Evolutionary conservation across 495 filamentous ascomycete species (phyloP).

Genomic region (Penicillium nucicola): DNA sequence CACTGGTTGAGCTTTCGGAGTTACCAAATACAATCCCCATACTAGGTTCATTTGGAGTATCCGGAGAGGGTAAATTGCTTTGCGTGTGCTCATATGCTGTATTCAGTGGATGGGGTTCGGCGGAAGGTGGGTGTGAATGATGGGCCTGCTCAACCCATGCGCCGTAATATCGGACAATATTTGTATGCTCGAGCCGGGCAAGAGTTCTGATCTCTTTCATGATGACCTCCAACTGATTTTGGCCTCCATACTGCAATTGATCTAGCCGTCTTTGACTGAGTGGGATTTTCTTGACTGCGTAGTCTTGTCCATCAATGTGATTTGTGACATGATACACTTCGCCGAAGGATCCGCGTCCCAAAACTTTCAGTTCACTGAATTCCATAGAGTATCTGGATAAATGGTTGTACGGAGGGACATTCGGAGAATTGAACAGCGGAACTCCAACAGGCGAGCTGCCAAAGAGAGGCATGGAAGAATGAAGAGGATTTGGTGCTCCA

Average conservation of each 20-base stretch:
- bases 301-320: conserved; percentile 48
- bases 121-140: conserved; percentile 13
- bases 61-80: conserved; percentile 7
- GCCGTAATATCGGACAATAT: conserved; percentile 53
- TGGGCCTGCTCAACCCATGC: conserved; percentile 51
- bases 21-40: conserved; percentile 44
- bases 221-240: conserved; percentile 47
- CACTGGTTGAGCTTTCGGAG: conserved; percentile 20
- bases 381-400: conserved; percentile 43
- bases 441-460: conserved; percentile 36
- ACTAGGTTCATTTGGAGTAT: conserved; percentile 27
- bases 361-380: conserved; percentile 39
- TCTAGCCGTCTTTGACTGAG: conserved; percentile 45
- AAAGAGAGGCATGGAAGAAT: conserved; percentile 24
- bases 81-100: conserved; percentile 17
- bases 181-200: conserved; percentile 50
- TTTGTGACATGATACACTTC: conserved; percentile 52
- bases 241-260: conserved; percentile 42
- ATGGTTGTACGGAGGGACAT: conserved; percentile 12
- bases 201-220: conserved; percentile 54
- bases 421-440: conserved; percentile 27
- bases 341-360: conserved; percentile 53
- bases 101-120: conserved; percentile 16
- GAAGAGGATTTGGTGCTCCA: conserved; percentile 15
- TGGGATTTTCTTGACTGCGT: conserved; percentile 54